phyloP scores from a whole-genome alignment of 306 rosid species.

The Casuarina glauca region DNA sequence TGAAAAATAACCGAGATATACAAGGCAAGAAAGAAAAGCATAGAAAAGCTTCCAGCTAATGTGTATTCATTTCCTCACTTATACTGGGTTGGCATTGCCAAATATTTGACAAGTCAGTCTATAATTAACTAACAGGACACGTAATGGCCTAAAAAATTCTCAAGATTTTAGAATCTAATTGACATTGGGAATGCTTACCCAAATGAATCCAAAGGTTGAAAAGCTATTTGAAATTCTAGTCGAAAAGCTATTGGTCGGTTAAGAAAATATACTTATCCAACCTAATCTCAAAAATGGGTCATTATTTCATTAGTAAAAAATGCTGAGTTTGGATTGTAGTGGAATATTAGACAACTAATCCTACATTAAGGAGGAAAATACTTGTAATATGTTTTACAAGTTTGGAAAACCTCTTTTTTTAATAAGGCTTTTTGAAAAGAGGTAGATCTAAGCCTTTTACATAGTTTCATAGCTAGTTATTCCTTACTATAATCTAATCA shows the following conservation, averaged over 20 bases:
- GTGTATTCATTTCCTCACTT: neutral
- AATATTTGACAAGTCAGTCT: neutral
- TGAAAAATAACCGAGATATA: neutral
- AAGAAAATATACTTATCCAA: no score
- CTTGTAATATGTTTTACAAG: neutral
- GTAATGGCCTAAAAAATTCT: neutral
- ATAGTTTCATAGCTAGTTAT: no score
- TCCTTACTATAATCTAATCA: no score
- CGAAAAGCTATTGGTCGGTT: no score
- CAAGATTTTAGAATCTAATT: neutral
- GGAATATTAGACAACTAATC: no score
- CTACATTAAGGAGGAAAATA: neutral
- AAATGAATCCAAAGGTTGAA: neutral
- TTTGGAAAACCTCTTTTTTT: no score
- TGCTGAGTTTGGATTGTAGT: no score
- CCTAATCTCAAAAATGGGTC: no score
- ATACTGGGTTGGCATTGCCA: slow-evolving; percentile 1
- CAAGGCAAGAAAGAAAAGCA: slow-evolving; percentile 1
- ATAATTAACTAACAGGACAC: neutral
- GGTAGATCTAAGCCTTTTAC: no score
- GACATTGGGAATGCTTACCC: neutral
- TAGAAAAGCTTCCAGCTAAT: neutral
- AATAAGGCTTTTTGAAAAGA: no score
- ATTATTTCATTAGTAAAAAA: no score
- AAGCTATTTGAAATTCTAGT: neutral